These are phyloP conservation scores for Lichtheimia ramosa DNA, from an alignment of 371 early-diverging fungal genomes.

Conservation along the genomic window DNA sequence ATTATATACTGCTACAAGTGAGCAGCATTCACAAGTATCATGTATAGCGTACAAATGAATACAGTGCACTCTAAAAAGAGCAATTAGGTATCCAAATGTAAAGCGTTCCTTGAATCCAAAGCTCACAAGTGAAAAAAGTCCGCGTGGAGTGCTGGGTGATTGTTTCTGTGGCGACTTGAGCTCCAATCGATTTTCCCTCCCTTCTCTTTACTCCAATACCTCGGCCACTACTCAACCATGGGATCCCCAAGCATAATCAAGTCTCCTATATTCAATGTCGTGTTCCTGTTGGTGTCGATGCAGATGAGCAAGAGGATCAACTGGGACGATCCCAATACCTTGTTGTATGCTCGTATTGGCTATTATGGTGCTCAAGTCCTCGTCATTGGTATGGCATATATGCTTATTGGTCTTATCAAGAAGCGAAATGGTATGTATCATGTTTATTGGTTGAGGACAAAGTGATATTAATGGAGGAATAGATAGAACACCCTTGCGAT, in stretches of 20 bases:
- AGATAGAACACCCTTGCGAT: slow-evolving; percentile 68
- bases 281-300: slow-evolving; percentile 68
- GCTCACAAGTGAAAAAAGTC: no score
- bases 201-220: slow-evolving; percentile 4
- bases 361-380: slow-evolving; percentile 70
- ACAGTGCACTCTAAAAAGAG: no score
- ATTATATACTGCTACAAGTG: no score
- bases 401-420: slow-evolving; percentile 55
- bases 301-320: slow-evolving; percentile 70
- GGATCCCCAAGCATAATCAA: slow-evolving; percentile 47
- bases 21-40: no score
- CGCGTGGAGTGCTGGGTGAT: no score
- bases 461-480: background rate
- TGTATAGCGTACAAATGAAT: no score
- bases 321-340: slow-evolving; percentile 65
- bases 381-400: slow-evolving; percentile 53
- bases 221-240: slow-evolving; percentile 17
- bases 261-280: slow-evolving; percentile 62
- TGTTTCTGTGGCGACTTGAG: no score
- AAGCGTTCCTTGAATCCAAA: no score
- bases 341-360: slow-evolving; percentile 60
- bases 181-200: background rate
- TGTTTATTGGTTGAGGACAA: background rate
- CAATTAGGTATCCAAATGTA: no score
- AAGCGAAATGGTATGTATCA: slow-evolving; percentile 63